Evolutionary conservation across 2,329 filamentous ascomycete species (phyloP).

Genomic region (Pestalotiopsis sp.): DNA sequence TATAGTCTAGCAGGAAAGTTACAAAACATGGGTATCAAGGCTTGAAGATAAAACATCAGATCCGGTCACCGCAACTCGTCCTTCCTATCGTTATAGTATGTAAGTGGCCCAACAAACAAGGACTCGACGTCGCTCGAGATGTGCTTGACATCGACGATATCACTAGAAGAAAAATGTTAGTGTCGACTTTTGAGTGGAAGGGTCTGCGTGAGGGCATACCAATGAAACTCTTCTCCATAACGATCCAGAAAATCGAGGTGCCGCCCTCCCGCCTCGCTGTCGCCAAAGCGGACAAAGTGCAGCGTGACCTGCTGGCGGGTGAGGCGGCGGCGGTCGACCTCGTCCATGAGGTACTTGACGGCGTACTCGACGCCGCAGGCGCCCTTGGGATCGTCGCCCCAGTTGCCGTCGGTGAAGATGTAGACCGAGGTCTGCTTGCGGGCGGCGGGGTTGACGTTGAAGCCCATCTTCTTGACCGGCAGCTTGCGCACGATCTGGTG

Average conservation of each 20-base stretch:
- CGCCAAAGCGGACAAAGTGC: conserved; percentile 7
- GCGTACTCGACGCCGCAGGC: conserved; percentile 16
- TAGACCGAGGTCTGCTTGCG: conserved; percentile 2
- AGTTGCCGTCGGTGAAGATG: conserved; percentile 8
- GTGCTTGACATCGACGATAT: conserved; percentile 18
- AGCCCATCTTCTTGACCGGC: conserved; percentile 11
- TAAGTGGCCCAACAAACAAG: conserved; percentile 13
- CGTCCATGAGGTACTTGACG: conserved; percentile 7
- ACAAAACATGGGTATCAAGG: no score
- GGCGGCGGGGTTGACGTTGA: conserved; percentile 13
- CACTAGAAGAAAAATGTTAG: conserved; percentile 13
- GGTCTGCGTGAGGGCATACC: not conserved
- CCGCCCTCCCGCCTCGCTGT: not conserved
- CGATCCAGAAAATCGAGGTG: not conserved
- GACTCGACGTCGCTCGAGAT: conserved; percentile 13
- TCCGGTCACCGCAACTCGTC: not conserved
- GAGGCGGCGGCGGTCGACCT: not conserved
- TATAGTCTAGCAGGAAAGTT: no score
- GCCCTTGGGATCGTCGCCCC: not conserved
- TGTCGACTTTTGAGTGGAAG: not conserved
- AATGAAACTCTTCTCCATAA: not conserved
- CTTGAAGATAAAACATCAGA: no score
- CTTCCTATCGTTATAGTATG: not conserved
- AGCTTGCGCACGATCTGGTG: conserved; percentile 14
- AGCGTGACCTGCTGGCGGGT: conserved; percentile 4